phyloP scores from a whole-genome alignment of 1,139 yeast species.

The Candida pseudocylindracea region DNA sequence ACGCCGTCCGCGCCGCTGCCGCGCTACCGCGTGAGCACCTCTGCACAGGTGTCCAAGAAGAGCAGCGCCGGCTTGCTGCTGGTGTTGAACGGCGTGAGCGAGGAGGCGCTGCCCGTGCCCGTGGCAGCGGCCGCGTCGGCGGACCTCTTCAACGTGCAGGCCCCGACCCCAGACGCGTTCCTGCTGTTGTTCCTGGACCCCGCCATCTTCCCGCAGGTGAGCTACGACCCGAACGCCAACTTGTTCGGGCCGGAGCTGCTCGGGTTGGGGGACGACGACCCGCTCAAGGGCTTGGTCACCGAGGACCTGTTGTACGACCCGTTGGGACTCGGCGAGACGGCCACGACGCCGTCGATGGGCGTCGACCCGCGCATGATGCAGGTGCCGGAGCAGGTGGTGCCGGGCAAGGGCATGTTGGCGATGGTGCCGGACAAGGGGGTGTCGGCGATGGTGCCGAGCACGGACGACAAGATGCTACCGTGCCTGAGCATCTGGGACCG shows the following conservation, averaged over 20 bases:
- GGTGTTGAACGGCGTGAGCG: conserved; percentile 12
- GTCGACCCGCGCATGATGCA: no score
- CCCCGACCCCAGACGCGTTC: conserved; percentile 3
- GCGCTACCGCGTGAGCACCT: conserved; percentile 4
- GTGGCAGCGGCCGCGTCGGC: background rate
- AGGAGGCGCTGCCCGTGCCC: background rate
- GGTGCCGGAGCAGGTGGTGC: no score
- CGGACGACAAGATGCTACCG: conserved; percentile 8
- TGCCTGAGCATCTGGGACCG: conserved; percentile 96
- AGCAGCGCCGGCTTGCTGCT: conserved; percentile 25
- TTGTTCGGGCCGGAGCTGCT: background rate
- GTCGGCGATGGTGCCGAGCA: conserved; percentile 3
- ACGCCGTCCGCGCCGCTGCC: conserved; percentile 5
- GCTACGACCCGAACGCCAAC: background rate
- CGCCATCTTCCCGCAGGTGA: no score
- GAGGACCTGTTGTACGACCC: conserved; percentile 60
- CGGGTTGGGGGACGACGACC: conserved; percentile 5
- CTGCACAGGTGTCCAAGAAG: conserved; percentile 23
- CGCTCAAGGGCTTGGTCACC: conserved; percentile 20
- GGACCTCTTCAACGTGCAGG: conserved; percentile 1
- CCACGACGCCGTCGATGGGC: no score
- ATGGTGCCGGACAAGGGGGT: conserved; percentile 1
- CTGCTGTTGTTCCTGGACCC: no score
- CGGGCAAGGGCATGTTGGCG: no score
- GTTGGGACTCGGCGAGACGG: conserved; percentile 6